These are phyloP conservation scores for Xylariaceae sp. DNA, from an alignment of 2,329 filamentous ascomycete species.

Conservation along the genomic window DNA sequence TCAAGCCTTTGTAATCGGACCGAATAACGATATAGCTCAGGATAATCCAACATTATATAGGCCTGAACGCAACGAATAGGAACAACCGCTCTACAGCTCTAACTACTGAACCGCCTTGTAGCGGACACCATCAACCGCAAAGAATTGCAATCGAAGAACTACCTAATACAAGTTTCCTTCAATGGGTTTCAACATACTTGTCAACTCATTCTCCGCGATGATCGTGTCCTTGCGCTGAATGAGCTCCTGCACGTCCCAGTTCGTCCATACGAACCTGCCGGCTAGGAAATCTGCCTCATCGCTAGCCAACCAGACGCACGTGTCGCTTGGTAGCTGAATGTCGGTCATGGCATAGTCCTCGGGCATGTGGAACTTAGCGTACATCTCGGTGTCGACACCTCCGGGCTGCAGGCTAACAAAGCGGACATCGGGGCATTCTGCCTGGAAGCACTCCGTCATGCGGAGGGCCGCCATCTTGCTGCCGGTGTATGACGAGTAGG, in stretches of 20 bases:
- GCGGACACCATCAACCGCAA: too few relatives aligned
- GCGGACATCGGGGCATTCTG: not conserved
- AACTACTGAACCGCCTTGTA: too few relatives aligned
- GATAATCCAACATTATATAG: too few relatives aligned
- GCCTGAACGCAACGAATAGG: too few relatives aligned
- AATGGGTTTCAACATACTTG: not conserved
- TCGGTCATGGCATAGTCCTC: constrained; percentile 3
- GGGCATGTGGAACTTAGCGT: constrained; percentile 3
- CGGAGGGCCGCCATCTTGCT: not conserved
- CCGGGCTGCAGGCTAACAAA: constrained; percentile 1
- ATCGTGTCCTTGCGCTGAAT: not conserved
- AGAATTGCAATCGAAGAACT: too few relatives aligned
- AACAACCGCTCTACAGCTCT: too few relatives aligned
- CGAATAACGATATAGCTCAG: too few relatives aligned
- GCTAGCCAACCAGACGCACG: not conserved
- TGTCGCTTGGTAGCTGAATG: not conserved
- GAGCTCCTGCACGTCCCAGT: not conserved
- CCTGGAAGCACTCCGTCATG: not conserved
- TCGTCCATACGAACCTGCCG: constrained; percentile 1
- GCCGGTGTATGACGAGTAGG: not conserved
- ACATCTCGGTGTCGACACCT: constrained; percentile 2
- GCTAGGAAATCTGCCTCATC: not conserved
- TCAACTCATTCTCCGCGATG: not conserved
- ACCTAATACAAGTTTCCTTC: not conserved
- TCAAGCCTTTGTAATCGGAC: too few relatives aligned